Evolutionary conservation across 2,329 filamentous ascomycete species (phyloP), one percentile per base, ranked within the genome.

Genomic region (Helminthosporium solani): DNA sequence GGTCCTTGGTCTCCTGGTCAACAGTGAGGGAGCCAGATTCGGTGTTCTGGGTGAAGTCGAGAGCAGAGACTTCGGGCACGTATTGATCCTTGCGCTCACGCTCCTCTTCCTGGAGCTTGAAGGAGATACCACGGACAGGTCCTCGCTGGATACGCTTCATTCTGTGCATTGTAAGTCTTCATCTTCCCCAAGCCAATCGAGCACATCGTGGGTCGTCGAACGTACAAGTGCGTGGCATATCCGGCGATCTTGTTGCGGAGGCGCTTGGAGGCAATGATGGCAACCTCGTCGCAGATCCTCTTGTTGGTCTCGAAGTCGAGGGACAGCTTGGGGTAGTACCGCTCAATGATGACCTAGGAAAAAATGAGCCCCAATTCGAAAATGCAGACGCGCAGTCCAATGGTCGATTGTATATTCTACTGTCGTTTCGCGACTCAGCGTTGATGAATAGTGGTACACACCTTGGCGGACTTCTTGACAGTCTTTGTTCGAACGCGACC

Each of bases 261-360:
- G 75, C 95, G 87, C 89, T 99, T 99, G 70, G 88, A 95, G 67
- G 94, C 90, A 74, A 99, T 99, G 78, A 99, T 95, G 73, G 94
- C 94, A 70, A 99, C 60, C 60, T 99, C 94, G 90, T 97, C 94
- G 82, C 94, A 97, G 72, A 97, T 95, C 71, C 90, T 84, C 88
- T 96, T 96, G 88, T 96, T 96, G 85, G 89, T 96, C 87, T 99
- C 94, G 82, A 99, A 99, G 83, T 99, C 94, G 73, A 97, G 89
- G 60, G 91, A 96, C 76, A 99, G 84, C 80, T 90, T 90, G 74
- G 94, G 94, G 81, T 95, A 73, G 66, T 73, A 69, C 47, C 70
- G 68, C 87, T 96, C 91, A 79, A 99, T 97, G 82, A 97, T 92
- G 84, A 96, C 90, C 87, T 96, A 96, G 33, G 28, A 4, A 12